Percentiles rank a stretch among this genome's conserved stretches.
Conservation (phyloP, 2,329 filamentous ascomycete genomes). For the Arthrocladium fulminans region DNA sequence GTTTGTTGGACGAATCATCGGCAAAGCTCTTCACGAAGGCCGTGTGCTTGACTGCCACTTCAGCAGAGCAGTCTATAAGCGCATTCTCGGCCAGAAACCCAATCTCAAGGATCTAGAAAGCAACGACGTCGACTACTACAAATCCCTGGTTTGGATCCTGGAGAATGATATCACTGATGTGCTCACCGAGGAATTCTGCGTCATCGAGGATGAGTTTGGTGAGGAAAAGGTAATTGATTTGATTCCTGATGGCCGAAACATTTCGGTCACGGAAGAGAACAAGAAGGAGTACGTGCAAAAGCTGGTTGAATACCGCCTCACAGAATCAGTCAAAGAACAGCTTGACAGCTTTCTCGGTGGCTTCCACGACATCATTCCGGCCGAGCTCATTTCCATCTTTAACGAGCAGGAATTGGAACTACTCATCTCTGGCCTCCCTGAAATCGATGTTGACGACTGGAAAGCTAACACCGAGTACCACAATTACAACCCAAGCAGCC, state of each 20-base stretch:
- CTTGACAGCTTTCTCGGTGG: constrained; percentile 86
- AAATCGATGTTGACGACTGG: constrained; percentile 98
- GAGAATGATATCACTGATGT: constrained; percentile 98
- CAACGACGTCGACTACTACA: constrained; percentile 97
- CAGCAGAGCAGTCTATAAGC: constrained; percentile 96
- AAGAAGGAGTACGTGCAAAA: constrained; percentile 95
- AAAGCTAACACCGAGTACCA: constrained; percentile 98
- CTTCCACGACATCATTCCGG: constrained; percentile 96
- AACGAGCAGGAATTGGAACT: constrained; percentile 97
- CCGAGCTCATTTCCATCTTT: constrained; percentile 91
- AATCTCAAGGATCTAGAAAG: constrained; percentile 99
- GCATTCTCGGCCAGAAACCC: constrained; percentile 86
- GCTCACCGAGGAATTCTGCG: constrained; percentile 90
- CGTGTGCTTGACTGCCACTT: constrained; percentile 97
- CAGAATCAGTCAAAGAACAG: constrained; percentile 87
- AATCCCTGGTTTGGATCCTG: constrained; percentile 95
- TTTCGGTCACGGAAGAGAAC: constrained; percentile 92
- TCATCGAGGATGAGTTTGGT: constrained; percentile 90
- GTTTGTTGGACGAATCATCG: constrained; percentile 96
- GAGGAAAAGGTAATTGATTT: constrained; percentile 81
- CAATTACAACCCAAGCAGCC: constrained; percentile 88
- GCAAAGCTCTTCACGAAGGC: constrained; percentile 93
- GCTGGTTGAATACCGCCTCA: constrained; percentile 87
- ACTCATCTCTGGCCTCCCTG: constrained; percentile 89
- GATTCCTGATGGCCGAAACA: constrained; percentile 76